Conservation (phyloP, 2,329 filamentous ascomycete genomes). For the Aspergillus versicolor region DNA sequence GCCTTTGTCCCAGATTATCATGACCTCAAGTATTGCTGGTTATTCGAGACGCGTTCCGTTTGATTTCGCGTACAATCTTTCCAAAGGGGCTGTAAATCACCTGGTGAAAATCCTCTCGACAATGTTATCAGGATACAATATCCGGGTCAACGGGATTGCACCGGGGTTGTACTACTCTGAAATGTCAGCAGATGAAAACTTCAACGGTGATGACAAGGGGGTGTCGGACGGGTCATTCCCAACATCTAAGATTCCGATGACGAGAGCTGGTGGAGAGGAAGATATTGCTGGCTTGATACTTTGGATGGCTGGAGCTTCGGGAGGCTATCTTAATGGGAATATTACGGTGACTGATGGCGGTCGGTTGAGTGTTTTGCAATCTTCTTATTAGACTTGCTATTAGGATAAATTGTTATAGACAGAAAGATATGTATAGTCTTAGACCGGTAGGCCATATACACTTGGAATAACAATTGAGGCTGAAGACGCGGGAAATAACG, state of each 20-base stretch:
- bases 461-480: not conserved
- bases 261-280: constrained; percentile 58
- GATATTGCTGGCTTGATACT: constrained; percentile 66
- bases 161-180: constrained; percentile 61
- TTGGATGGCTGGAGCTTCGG: constrained; percentile 64
- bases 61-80: constrained; percentile 46
- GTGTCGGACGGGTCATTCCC: constrained; percentile 41
- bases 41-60: constrained; percentile 39
- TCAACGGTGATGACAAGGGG: constrained; percentile 42
- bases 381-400: constrained; percentile 46
- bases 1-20: constrained; percentile 47
- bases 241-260: constrained; percentile 55
- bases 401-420: not conserved
- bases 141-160: constrained; percentile 52
- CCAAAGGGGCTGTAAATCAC: constrained; percentile 50
- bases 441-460: not conserved
- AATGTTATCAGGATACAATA: constrained; percentile 37
- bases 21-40: constrained; percentile 45
- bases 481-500: constrained; percentile 2
- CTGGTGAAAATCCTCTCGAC: constrained; percentile 52
- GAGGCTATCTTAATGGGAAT: constrained; percentile 65
- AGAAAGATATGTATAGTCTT: not conserved
- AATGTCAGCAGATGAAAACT: constrained; percentile 51
- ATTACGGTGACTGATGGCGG: constrained; percentile 65
- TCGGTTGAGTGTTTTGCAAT: constrained; percentile 56